A percentile compares a stretch with the other conserved stretches of the same genome.
phyloP scores from a whole-genome alignment of 805 yeast species.

The Candida peoriensis region DNA sequence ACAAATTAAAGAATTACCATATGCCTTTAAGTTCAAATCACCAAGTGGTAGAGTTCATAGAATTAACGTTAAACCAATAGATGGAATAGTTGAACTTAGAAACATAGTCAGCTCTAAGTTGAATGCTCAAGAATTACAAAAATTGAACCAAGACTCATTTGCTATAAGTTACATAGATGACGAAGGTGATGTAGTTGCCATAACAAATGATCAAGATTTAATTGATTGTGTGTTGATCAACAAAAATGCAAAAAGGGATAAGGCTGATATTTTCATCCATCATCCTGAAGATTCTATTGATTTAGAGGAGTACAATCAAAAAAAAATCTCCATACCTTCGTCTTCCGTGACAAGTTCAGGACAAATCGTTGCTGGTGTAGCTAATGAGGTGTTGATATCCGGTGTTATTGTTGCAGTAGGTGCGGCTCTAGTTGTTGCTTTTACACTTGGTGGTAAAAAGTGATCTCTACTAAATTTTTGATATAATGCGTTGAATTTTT shows the following conservation, averaged over 20 bases:
- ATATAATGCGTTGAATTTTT: too few relatives aligned
- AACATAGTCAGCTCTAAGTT: slow-evolving; percentile 33
- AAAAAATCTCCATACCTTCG: slow-evolving; percentile 13
- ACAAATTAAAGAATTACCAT: slow-evolving; percentile 26
- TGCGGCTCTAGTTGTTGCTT: slow-evolving; percentile 50
- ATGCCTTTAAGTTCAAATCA: slow-evolving; percentile 71
- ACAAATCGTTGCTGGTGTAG: slow-evolving; percentile 44
- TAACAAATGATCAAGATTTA: slow-evolving; percentile 70
- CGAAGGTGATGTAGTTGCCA: slow-evolving; percentile 75
- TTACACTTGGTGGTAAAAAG: slow-evolving; percentile 35
- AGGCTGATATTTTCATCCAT: slow-evolving; percentile 71
- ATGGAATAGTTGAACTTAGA: slow-evolving; percentile 48
- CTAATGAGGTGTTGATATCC: slow-evolving; percentile 59
- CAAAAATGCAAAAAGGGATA: slow-evolving; percentile 41
- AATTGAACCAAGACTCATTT: slow-evolving; percentile 35
- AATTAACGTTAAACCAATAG: slow-evolving; percentile 50
- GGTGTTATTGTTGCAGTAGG: slow-evolving; percentile 59
- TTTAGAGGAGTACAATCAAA: slow-evolving; percentile 17
- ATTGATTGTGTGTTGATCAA: slow-evolving; percentile 65
- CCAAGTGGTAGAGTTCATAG: slow-evolving; percentile 71
- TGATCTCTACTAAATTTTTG: too few relatives aligned
- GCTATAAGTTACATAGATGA: slow-evolving; percentile 79
- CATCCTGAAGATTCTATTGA: slow-evolving; percentile 48
- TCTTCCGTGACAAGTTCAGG: slow-evolving; percentile 4
- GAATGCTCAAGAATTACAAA: slow-evolving; percentile 29